phyloP scores from a whole-genome alignment of 371 early-diverging fungal species.

The Choanephora cucurbitarum region DNA sequence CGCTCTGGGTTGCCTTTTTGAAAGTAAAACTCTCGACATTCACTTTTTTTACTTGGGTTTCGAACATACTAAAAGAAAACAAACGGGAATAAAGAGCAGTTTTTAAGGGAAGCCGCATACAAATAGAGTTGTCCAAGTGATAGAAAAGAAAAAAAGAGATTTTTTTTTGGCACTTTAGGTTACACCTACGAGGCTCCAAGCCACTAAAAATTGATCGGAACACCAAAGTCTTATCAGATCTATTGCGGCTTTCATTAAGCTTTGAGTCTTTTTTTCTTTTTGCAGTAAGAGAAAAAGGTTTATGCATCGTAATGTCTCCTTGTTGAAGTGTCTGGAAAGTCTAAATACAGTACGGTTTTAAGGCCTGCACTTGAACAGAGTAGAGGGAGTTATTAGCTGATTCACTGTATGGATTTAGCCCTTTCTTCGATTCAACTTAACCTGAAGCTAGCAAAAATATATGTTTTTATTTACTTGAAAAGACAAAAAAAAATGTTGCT shows the following conservation, averaged over 20 bases:
- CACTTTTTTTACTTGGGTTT: slow-evolving; percentile 23
- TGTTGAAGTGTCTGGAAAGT: too few species aligned
- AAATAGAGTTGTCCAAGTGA: background rate
- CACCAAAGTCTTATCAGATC: background rate
- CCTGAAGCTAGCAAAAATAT: too few species aligned
- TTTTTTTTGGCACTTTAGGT: background rate
- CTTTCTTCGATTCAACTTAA: too few species aligned
- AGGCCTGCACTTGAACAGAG: too few species aligned
- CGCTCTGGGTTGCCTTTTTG: slow-evolving; percentile 6
- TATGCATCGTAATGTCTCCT: too few species aligned
- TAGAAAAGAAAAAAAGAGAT: background rate
- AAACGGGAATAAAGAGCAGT: slow-evolving; percentile 15
- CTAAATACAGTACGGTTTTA: too few species aligned
- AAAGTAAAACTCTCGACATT: slow-evolving; percentile 16
- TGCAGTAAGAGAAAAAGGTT: too few species aligned
- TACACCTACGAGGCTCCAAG: background rate
- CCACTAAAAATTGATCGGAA: background rate
- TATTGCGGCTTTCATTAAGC: background rate
- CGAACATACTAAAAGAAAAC: slow-evolving; percentile 23
- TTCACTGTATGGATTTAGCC: too few species aligned
- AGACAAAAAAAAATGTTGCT: too few species aligned
- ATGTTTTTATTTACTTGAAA: too few species aligned
- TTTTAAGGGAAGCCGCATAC: slow-evolving; percentile 10
- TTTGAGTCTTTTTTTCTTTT: too few species aligned
- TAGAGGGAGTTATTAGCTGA: too few species aligned